Conservation (phyloP, 257 asterid species). For the Solanum sitiens region DNA sequence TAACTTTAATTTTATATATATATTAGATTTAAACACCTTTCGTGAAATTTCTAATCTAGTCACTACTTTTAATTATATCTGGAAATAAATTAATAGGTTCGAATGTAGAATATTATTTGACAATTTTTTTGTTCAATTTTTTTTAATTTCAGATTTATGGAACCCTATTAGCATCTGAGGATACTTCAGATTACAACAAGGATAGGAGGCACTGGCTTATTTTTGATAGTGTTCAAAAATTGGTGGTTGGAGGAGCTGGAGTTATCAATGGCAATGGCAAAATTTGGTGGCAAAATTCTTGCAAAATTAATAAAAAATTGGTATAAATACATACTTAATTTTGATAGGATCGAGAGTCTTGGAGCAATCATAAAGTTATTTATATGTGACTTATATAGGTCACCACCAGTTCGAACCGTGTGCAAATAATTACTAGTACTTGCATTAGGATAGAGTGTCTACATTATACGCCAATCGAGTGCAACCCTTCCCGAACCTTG, state of each 20-base stretch:
- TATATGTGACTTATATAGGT: too few species aligned
- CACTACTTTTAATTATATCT: background rate
- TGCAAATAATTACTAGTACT: background rate
- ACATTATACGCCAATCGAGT: too few species aligned
- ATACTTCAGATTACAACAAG: conserved; percentile 28
- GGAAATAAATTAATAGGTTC: background rate
- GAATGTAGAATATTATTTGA: background rate
- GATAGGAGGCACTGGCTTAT: conserved; percentile 54
- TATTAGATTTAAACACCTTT: background rate
- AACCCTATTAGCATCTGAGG: conserved; percentile 36
- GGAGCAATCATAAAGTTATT: too few species aligned
- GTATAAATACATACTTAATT: background rate
- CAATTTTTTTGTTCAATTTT: background rate
- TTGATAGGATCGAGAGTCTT: too few species aligned
- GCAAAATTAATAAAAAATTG: conserved; percentile 37
- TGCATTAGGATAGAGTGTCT: too few species aligned
- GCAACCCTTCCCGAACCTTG: background rate
- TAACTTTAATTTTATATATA: background rate
- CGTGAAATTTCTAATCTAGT: background rate
- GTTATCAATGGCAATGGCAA: conserved; percentile 61
- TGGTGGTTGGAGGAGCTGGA: conserved; percentile 72
- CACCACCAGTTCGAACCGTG: accelerated
- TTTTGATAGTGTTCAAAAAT: conserved; percentile 30
- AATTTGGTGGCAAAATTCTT: conserved; percentile 84
- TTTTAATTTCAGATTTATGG: conserved; percentile 42